These are phyloP conservation scores for Trypanosoma conorhini DNA, from an alignment of 208 protist species.

Conservation along the genomic window DNA sequence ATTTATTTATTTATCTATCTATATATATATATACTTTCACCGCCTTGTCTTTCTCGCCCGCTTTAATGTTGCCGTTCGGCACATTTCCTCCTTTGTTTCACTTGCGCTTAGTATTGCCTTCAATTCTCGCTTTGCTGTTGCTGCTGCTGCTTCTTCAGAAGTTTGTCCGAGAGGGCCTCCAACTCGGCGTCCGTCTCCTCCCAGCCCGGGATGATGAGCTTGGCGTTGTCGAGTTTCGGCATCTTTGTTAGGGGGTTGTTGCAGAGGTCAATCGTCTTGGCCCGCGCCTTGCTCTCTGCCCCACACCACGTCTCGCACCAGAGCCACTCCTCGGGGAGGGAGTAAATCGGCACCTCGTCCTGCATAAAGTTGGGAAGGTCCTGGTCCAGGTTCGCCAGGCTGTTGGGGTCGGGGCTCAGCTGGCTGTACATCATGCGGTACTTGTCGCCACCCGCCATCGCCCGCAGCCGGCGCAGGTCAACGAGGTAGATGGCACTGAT, in stretches of 20 bases:
- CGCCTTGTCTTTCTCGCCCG: not conserved
- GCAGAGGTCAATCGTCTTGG: slow-evolving; percentile 98
- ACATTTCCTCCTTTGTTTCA: not conserved
- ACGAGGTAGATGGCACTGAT: slow-evolving; percentile 98
- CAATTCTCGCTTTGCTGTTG: not conserved
- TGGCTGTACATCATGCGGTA: slow-evolving; percentile 92
- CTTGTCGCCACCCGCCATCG: slow-evolving; percentile 90
- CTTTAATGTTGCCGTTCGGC: not conserved
- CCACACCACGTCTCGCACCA: slow-evolving; percentile 99
- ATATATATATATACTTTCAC: too few species aligned
- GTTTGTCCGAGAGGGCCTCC: slow-evolving; percentile 36
- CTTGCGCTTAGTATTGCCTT: not conserved
- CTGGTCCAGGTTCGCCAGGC: slow-evolving; percentile 90
- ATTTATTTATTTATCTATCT: too few species aligned
- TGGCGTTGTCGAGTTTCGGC: slow-evolving; percentile 94
- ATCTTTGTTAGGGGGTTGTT: slow-evolving; percentile 97
- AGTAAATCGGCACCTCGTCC: slow-evolving; percentile 93
- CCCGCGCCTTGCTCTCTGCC: slow-evolving; percentile 85
- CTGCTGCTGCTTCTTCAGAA: slow-evolving; percentile 11
- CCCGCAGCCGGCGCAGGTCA: slow-evolving; percentile 91
- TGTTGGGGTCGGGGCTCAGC: slow-evolving; percentile 92
- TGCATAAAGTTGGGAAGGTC: slow-evolving; percentile 98
- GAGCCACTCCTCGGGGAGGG: slow-evolving; percentile 98
- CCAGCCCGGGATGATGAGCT: slow-evolving; percentile 92
- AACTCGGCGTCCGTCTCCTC: slow-evolving; percentile 81